Base-by-base conservation (phyloP, 192 early-diverging fungal species). In the Anaeromyces robustus region DNA sequence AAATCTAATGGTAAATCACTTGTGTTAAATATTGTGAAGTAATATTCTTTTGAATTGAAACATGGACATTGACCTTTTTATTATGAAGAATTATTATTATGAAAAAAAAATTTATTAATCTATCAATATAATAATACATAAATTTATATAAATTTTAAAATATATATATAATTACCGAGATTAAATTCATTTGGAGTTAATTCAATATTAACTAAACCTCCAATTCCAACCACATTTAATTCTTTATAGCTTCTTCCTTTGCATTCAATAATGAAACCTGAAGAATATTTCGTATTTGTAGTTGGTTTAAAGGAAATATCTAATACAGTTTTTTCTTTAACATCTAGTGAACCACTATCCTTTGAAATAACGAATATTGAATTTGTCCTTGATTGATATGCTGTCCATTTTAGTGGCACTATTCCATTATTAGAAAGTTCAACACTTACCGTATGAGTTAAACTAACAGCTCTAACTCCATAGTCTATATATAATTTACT, bases 231-330 rank as follows among this genome's bases (percentile, higher is more conserved):
- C 22, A 91, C 81, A 22, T 86, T 86, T 17, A 92, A 82, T 81
- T 92, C 90, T 81, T 92, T 92, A 84, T 91, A 91, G 41, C 87
- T 88, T 18, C 89, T 89, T 1, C 90, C 90, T 79, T 89, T 90
- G 80, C 88, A 92, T 77, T 92, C 90, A 22, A 92, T 82, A 31
- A 89, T 83, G 30, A 90, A 87, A 31, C 86, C 89, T 81, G 83
- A 84, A 4, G 86, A 83, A 78, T 86, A 86, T 31, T 85, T 84
- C 1, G 87, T 88, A 41, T 87, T 39, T 37, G 37, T 34, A 19
- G 83, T 11, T 26, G 90, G 90, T 77, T 83, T 88, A 84, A 92
- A 92, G 17, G 82, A 80, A 16, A 91, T 83, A 29, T 87, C 82
- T 5, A 92, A 77, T 26, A 85, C 83, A 22, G 79, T 79, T 18